These are phyloP conservation scores for Rutstroemia sydowiana DNA, from an alignment of 2,329 filamentous ascomycete species.

Conservation along the genomic window DNA sequence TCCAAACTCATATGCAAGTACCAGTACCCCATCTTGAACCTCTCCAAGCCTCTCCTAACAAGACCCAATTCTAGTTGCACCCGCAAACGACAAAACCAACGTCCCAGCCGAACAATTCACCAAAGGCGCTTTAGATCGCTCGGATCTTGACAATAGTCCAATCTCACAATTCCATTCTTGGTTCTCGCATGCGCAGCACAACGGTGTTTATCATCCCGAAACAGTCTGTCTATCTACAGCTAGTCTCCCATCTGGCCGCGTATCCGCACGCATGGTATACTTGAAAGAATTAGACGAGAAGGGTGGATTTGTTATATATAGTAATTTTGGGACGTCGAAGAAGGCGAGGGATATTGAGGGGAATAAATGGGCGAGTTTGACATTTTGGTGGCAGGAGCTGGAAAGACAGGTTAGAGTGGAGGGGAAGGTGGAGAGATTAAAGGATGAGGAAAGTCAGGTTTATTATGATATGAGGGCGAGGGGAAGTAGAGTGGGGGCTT, in stretches of 20 bases:
- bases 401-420: slow-evolving; percentile 91
- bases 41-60: neutral
- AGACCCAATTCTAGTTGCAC: slow-evolving; percentile 43
- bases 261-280: slow-evolving; percentile 83
- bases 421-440: slow-evolving; percentile 61
- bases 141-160: slow-evolving; percentile 59
- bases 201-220: slow-evolving; percentile 67
- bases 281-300: slow-evolving; percentile 80
- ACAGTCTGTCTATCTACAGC: slow-evolving; percentile 85
- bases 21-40: neutral
- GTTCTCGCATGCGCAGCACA: slow-evolving; percentile 66
- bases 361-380: slow-evolving; percentile 74
- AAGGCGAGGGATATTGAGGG: slow-evolving; percentile 59
- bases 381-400: slow-evolving; percentile 82
- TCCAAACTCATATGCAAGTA: slow-evolving; percentile 29
- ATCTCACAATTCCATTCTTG: slow-evolving; percentile 81
- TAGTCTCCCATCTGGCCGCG: slow-evolving; percentile 70
- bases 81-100: slow-evolving; percentile 49
- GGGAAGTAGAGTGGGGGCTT: slow-evolving; percentile 80
- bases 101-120: slow-evolving; percentile 72
- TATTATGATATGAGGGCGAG: slow-evolving; percentile 65
- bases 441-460: slow-evolving; percentile 60
- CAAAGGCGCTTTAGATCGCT: slow-evolving; percentile 51
- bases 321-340: slow-evolving; percentile 76
- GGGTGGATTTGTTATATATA: slow-evolving; percentile 82